Conservation (phyloP, 495 filamentous ascomycete species). For the Lineolata rhizophorae region DNA sequence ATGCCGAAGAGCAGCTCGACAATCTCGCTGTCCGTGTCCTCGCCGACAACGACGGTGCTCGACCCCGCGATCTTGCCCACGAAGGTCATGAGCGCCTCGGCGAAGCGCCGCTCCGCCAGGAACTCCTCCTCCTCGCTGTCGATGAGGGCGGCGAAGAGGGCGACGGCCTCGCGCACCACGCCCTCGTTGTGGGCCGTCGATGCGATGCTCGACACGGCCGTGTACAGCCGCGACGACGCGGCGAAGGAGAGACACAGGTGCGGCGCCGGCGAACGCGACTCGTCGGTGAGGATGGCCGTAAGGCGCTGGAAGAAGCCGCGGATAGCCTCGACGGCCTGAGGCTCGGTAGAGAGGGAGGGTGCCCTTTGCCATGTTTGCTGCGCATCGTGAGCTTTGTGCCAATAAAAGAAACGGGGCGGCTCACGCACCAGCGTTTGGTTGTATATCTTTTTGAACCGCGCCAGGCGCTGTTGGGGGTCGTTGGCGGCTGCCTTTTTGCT, state of each 20-base stretch:
- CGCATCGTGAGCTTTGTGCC: constrained; percentile 3
- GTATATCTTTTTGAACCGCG: constrained; percentile 76
- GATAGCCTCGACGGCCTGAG: constrained; percentile 25
- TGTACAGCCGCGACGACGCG: constrained; percentile 65
- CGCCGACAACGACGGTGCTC: constrained; percentile 34
- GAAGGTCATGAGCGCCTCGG: constrained; percentile 60
- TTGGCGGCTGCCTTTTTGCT: constrained; percentile 39
- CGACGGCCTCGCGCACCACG: constrained; percentile 60
- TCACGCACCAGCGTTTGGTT: constrained; percentile 52
- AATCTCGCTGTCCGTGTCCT: constrained; percentile 60
- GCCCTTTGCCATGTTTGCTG: constrained; percentile 65
- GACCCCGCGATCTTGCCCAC: constrained; percentile 42
- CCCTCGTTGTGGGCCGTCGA: constrained; percentile 54
- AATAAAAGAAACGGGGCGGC: neutral
- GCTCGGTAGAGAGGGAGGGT: constrained; percentile 28
- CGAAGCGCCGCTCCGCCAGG: constrained; percentile 64
- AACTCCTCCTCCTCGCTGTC: constrained; percentile 93
- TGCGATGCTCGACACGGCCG: constrained; percentile 68
- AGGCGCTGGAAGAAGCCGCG: constrained; percentile 39
- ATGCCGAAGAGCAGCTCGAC: constrained; percentile 87
- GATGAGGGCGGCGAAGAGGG: constrained; percentile 70
- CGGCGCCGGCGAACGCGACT: constrained; percentile 65
- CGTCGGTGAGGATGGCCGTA: constrained; percentile 63
- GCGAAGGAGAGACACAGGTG: constrained; percentile 77
- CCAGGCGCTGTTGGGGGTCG: constrained; percentile 67